Percentiles rank a stretch among this genome's conserved stretches.
Evolutionary conservation across 139 green algal species (phyloP).

Genomic region (Tetraselmis striata): DNA sequence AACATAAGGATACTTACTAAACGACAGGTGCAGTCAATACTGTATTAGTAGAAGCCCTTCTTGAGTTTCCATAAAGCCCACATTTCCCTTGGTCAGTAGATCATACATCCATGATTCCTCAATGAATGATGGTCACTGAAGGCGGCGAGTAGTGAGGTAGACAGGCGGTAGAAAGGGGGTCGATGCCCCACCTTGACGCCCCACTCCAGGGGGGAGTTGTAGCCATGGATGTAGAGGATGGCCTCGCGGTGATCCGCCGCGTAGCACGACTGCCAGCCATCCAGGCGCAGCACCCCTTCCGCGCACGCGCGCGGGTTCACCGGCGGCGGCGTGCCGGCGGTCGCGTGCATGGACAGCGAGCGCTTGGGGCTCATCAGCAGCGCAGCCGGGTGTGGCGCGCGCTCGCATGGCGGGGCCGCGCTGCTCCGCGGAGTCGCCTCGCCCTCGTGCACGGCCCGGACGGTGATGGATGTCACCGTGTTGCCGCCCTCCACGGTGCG

Average conservation of each 20-base stretch:
- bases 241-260: background rate
- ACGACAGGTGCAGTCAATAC: too few relatives aligned
- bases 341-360: background rate
- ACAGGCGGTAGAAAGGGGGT: too few relatives aligned
- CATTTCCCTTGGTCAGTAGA: too few relatives aligned
- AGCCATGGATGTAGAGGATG: background rate
- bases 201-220: background rate
- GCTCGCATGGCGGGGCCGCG: too few relatives aligned
- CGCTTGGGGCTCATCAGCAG: background rate
- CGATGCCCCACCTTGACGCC: background rate
- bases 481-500: background rate
- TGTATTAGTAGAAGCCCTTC: too few relatives aligned
- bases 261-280: background rate
- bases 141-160: too few relatives aligned
- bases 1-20: too few relatives aligned
- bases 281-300: background rate
- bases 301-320: background rate
- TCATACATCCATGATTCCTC: too few relatives aligned
- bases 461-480: background rate
- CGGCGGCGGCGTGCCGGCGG: too few relatives aligned
- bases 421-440: background rate
- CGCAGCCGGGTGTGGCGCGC: background rate
- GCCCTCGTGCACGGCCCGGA: background rate
- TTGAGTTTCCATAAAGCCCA: too few relatives aligned
- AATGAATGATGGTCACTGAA: too few relatives aligned